These are phyloP conservation scores for Martensiomyces pterosporus DNA, from an alignment of 192 early-diverging fungal species.

Conservation along the genomic window DNA sequence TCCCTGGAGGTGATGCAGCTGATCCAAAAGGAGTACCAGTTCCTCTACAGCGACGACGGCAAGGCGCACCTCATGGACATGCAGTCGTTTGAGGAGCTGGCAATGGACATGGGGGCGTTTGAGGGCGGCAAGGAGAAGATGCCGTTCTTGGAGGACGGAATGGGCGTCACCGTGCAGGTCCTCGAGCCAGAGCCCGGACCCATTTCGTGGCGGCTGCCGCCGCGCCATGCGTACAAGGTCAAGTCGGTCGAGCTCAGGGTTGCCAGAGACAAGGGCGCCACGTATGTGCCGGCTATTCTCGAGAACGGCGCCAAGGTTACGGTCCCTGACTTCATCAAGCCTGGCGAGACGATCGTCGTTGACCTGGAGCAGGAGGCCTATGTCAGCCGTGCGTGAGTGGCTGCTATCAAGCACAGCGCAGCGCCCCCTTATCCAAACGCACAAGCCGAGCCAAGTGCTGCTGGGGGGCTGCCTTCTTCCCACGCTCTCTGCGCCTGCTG, in stretches of 20 bases:
- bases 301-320: conserved; percentile 61
- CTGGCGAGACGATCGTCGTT: conserved; percentile 70
- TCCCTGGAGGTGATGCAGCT: conserved; percentile 69
- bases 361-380: conserved; percentile 65
- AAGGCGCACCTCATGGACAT: conserved; percentile 66
- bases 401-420: no score
- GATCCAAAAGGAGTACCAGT: conserved; percentile 63
- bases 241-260: conserved; percentile 48
- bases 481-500: no score
- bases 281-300: conserved; percentile 61
- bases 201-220: conserved; percentile 60
- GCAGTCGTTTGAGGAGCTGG: conserved; percentile 67
- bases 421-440: no score
- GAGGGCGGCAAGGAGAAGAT: conserved; percentile 56
- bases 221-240: conserved; percentile 56
- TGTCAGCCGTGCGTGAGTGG: conserved; percentile 53
- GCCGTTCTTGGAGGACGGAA: conserved; percentile 50
- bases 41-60: conserved; percentile 63
- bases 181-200: conserved; percentile 58
- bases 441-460: no score
- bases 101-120: conserved; percentile 52
- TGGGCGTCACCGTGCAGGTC: conserved; percentile 54
- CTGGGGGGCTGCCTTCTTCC: no score
- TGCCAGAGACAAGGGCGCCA: conserved; percentile 64
- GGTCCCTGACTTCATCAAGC: conserved; percentile 80